Evolutionary conservation across 768 basidiomycete genomes (phyloP).

Genomic region (Asterophora parasitica): DNA sequence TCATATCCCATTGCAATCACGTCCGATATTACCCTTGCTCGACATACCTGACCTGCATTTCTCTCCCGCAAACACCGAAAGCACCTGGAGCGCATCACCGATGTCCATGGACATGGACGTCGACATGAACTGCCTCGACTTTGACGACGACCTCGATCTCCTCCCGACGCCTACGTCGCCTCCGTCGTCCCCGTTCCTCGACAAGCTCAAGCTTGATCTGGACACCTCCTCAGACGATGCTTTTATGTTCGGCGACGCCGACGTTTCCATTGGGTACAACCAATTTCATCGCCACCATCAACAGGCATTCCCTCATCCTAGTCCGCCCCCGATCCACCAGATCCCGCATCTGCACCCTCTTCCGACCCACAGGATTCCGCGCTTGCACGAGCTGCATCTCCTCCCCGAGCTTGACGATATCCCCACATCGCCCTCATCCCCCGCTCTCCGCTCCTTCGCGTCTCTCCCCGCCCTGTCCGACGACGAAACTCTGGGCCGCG

Average conservation of each 20-base stretch:
- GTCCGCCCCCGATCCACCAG: slow-evolving; percentile 4
- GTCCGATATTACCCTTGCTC: slow-evolving; percentile 14
- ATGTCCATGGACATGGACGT: slow-evolving; percentile 9
- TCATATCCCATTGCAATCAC: slow-evolving; percentile 6
- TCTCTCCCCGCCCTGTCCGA: slow-evolving; percentile 25
- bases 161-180: slow-evolving; percentile 21
- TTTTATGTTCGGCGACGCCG: background rate
- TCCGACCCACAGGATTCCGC: no score
- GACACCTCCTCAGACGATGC: background rate
- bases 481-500: slow-evolving; percentile 23
- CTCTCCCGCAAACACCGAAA: slow-evolving; percentile 3
- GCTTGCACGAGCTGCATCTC: background rate
- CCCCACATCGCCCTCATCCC: slow-evolving; percentile 15
- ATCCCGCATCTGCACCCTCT: background rate
- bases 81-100: slow-evolving; percentile 10
- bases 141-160: slow-evolving; percentile 11
- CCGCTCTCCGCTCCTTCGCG: slow-evolving; percentile 16
- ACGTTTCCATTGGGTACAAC: background rate
- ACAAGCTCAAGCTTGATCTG: background rate
- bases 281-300: background rate
- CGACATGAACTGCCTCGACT: slow-evolving; percentile 3
- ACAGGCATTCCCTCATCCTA: background rate
- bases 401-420: slow-evolving; percentile 6
- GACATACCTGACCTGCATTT: slow-evolving; percentile 12
- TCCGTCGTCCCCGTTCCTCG: slow-evolving; percentile 9